Base-by-base conservation (phyloP, 306 rosid genomes). In the Mimosa pudica region DNA sequence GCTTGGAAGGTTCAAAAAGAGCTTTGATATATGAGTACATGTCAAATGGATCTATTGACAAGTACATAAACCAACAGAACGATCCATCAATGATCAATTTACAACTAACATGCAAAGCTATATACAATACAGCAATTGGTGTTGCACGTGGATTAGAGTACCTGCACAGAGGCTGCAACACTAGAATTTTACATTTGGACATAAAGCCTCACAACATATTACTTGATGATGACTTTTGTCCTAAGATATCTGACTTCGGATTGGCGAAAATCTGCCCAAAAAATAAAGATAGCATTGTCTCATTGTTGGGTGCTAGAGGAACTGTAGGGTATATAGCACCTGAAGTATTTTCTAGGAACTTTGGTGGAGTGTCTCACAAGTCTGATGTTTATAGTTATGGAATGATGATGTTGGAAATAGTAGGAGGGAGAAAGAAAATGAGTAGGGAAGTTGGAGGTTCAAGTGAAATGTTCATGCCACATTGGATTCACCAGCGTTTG, bases 101-200 rank as follows among this genome's bases (percentile, higher is more conserved):
- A 1, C 64, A 63, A 0, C 17, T 84, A 20, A 67, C n/a, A 2
- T 73, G 74, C 74, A 71, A 84, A 67, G 52, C 75, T 10, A 46
- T 77, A 8, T 41, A 57, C 16, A 16, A 5, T 4, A 77, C n/a
- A 6, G 20, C 82, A 5, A 49, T 84, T 0, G 74, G 87, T 3
- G 62, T 81, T 77, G 87, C 85, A 58, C 67, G 64, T 18, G 87
- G 87, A 4, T 49, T 84, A 44, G 87, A 77, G 74, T 84, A 81
- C 2, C 52, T 84, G 14, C 87, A 84, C 1, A 69, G 74, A 0
- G 82, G 87, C 1, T 84, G 87, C 36, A 80, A 67, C 54, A 66
- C 87, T 12, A 38, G 77, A 60, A 84, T 84, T 35, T 38, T 77
- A 20, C 87, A 84, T 81, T 67, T 84, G 0, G 85, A 80, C 8